Evolutionary conservation across 371 early-diverging fungal species (phyloP).

Genomic region (Apophysomyces ossiformis): DNA sequence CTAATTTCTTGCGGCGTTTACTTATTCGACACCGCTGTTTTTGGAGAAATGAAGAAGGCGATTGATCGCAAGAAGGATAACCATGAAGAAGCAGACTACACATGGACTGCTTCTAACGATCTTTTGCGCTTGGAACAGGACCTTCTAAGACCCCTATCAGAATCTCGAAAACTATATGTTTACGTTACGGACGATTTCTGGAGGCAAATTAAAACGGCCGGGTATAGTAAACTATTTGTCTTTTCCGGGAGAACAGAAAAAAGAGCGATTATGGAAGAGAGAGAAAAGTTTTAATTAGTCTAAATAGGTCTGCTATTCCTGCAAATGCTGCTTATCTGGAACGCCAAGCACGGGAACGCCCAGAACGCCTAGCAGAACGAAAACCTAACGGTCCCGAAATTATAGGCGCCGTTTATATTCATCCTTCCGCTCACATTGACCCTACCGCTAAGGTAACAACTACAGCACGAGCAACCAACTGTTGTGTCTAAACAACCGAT

Average conservation of each 20-base stretch:
- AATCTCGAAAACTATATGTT: constrained; percentile 80
- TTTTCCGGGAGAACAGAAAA: neutral
- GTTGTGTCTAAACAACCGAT: neutral
- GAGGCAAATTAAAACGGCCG: constrained; percentile 95
- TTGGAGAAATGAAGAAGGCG: constrained; percentile 83
- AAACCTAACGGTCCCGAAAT: constrained; percentile 73
- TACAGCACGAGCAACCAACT: neutral
- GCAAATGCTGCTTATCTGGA: constrained; percentile 92
- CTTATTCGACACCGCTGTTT: constrained; percentile 85
- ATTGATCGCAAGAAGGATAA: constrained; percentile 55
- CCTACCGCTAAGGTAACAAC: constrained; percentile 84
- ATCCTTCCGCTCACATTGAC: constrained; percentile 92
- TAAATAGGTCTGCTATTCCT: constrained; percentile 83
- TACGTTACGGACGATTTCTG: constrained; percentile 84
- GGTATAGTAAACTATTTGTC: constrained; percentile 46
- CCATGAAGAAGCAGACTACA: constrained; percentile 62
- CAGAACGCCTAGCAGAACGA: constrained; percentile 67
- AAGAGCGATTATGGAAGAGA: neutral
- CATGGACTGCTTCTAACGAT: constrained; percentile 64
- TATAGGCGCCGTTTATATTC: constrained; percentile 91
- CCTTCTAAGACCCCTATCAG: constrained; percentile 84
- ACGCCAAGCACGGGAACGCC: constrained; percentile 65
- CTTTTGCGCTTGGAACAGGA: constrained; percentile 91
- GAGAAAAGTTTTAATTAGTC: neutral
- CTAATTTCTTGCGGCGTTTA: constrained; percentile 94